These are phyloP conservation scores for Suhomyces atakaporum DNA, from an alignment of 1,139 yeast species.

Conservation along the genomic window DNA sequence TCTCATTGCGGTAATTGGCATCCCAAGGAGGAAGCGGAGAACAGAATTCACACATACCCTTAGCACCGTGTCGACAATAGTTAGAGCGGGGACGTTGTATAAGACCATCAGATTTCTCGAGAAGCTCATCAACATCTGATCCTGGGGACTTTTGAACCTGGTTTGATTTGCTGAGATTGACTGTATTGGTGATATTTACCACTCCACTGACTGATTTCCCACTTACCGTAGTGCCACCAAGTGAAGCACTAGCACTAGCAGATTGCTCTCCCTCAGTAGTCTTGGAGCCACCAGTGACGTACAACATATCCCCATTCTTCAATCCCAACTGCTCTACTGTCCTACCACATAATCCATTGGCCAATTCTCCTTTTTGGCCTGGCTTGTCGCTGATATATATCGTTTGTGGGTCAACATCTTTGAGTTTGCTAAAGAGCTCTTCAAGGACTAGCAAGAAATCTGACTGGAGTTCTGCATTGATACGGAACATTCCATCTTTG, in stretches of 20 bases:
- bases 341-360: conserved; percentile 43
- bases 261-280: not conserved
- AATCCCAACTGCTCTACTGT: conserved; percentile 56
- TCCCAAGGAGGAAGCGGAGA: conserved; percentile 97
- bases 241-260: conserved; percentile 2
- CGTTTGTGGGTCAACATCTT: conserved; percentile 31
- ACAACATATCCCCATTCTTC: conserved; percentile 84
- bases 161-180: not conserved
- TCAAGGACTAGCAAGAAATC: conserved; percentile 52
- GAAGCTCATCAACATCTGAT: conserved; percentile 49
- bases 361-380: conserved; percentile 48
- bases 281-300: conserved; percentile 34
- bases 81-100: conserved; percentile 63
- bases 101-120: conserved; percentile 71
- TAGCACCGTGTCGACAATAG: conserved; percentile 84
- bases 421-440: conserved; percentile 40
- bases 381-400: conserved; percentile 50
- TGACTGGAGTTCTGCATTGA: conserved; percentile 51
- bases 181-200: conserved; percentile 45
- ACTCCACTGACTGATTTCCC: conserved; percentile 23
- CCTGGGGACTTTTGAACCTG: conserved; percentile 1
- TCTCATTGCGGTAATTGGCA: conserved; percentile 66
- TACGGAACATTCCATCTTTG: conserved; percentile 79
- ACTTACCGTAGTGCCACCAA: conserved; percentile 6
- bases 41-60: conserved; percentile 98